Percentiles rank a stretch among this genome's conserved stretches.
Evolutionary conservation across 805 yeast genomes (phyloP).

Genomic region (Pichia kluyveri): DNA sequence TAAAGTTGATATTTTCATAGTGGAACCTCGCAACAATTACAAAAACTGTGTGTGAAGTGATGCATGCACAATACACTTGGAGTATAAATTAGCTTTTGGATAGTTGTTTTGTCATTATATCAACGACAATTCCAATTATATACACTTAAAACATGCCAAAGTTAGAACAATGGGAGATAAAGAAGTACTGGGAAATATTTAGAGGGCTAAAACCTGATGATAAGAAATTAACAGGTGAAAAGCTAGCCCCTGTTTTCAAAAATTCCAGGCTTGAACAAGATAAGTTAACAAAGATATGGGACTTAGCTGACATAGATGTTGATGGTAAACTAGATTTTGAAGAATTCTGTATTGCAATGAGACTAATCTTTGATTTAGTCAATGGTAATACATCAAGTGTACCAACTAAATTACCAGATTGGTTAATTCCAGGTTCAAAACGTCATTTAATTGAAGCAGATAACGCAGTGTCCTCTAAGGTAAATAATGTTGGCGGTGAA

Average conservation of each 20-base stretch:
- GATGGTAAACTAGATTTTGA: slow-evolving; percentile 93
- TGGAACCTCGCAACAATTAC: too few relatives aligned
- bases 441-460: slow-evolving; percentile 81
- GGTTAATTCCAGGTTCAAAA: slow-evolving; percentile 90
- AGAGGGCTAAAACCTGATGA: slow-evolving; percentile 76
- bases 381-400: slow-evolving; percentile 52
- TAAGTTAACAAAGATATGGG: slow-evolving; percentile 83
- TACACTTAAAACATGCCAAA: slow-evolving; percentile 36
- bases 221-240: slow-evolving; percentile 75
- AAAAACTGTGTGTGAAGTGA: too few relatives aligned
- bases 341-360: slow-evolving; percentile 96
- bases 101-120: not conserved
- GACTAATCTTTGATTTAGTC: slow-evolving; percentile 84
- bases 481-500: slow-evolving; percentile 22
- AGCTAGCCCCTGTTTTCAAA: slow-evolving; percentile 77
- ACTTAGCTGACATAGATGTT: slow-evolving; percentile 82
- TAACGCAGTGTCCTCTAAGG: slow-evolving; percentile 40
- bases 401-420: slow-evolving; percentile 72
- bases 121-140: too few relatives aligned
- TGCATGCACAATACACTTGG: too few relatives aligned
- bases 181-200: slow-evolving; percentile 97
- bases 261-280: slow-evolving; percentile 76
- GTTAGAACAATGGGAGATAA: slow-evolving; percentile 89
- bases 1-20: too few relatives aligned
- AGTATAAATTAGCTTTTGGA: too few relatives aligned